Percentiles rank a stretch among this genome's conserved stretches.
Conservation (phyloP, 257 asterid genomes). For the Salvia rosmarinus region DNA sequence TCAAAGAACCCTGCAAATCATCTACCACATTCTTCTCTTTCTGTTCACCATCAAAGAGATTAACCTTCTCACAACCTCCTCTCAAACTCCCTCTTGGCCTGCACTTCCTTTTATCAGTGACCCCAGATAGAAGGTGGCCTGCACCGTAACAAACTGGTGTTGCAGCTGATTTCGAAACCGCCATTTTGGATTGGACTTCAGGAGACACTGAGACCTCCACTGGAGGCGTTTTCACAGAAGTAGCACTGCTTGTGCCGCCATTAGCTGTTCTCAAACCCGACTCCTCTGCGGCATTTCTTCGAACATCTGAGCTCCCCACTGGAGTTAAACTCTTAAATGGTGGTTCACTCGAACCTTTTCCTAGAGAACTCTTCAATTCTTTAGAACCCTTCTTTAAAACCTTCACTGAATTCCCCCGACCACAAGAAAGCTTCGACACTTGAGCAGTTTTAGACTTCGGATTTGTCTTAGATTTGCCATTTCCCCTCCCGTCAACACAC, state of each 20-base stretch:
- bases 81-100: slow-evolving; percentile 77
- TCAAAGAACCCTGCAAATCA: slow-evolving; percentile 40
- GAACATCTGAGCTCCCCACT: slow-evolving; percentile 3
- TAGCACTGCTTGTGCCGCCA: slow-evolving; percentile 29
- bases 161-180: slow-evolving; percentile 45
- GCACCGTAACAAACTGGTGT: slow-evolving; percentile 85
- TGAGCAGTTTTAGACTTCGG: slow-evolving; percentile 35
- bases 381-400: slow-evolving; percentile 30
- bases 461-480: slow-evolving; percentile 29
- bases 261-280: slow-evolving; percentile 12
- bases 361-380: slow-evolving; percentile 15
- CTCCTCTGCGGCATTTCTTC: slow-evolving; percentile 18
- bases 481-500: slow-evolving; percentile 26
- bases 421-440: slow-evolving; percentile 39
- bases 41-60: slow-evolving; percentile 29
- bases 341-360: background rate
- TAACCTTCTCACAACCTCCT: slow-evolving; percentile 43
- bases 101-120: slow-evolving; percentile 74
- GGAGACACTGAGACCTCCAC: slow-evolving; percentile 83
- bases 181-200: slow-evolving; percentile 58
- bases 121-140: slow-evolving; percentile 76
- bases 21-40: slow-evolving; percentile 22
- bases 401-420: slow-evolving; percentile 31
- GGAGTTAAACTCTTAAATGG: background rate
- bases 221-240: slow-evolving; percentile 68